Percentiles rank a stretch among this genome's conserved stretches.
Conservation (phyloP, 2,329 filamentous ascomycete genomes). For the Stemphylium lycopersici region DNA sequence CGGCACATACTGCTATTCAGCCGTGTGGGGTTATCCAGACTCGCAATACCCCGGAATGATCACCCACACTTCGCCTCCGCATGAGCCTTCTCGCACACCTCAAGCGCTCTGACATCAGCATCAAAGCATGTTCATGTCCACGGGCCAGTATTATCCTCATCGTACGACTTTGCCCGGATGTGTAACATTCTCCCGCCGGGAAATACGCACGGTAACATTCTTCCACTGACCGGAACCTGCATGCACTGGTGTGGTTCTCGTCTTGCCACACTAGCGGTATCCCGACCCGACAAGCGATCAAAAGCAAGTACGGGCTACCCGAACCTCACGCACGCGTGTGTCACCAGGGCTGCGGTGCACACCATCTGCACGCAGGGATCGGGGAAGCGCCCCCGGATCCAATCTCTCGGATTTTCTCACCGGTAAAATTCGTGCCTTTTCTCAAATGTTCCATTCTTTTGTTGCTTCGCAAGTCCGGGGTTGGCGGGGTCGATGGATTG, state of each 20-base stretch:
- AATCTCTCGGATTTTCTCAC: constrained; percentile 24
- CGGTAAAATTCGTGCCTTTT: constrained; percentile 22
- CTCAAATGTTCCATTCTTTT: constrained; percentile 14
- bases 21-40: constrained; percentile 27
- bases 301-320: constrained; percentile 21
- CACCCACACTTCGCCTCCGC: constrained; percentile 15
- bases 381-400: constrained; percentile 32
- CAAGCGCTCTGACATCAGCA: constrained; percentile 30
- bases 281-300: constrained; percentile 15
- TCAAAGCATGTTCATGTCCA: constrained; percentile 1
- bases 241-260: constrained; percentile 4
- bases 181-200: constrained; percentile 20
- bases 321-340: constrained; percentile 18
- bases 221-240: constrained; percentile 10
- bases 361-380: constrained; percentile 22
- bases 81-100: constrained; percentile 5
- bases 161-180: constrained; percentile 10
- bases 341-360: constrained; percentile 17
- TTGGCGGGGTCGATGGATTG: constrained; percentile 17
- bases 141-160: constrained; percentile 13
- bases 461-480: constrained; percentile 19
- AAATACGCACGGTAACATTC: constrained; percentile 17
- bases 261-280: constrained; percentile 25
- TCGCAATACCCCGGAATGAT: constrained; percentile 20
- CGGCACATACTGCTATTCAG: constrained; percentile 18